Conservation (phyloP, 2,329 filamentous ascomycete species). For the Apiospora pterosperma region DNA sequence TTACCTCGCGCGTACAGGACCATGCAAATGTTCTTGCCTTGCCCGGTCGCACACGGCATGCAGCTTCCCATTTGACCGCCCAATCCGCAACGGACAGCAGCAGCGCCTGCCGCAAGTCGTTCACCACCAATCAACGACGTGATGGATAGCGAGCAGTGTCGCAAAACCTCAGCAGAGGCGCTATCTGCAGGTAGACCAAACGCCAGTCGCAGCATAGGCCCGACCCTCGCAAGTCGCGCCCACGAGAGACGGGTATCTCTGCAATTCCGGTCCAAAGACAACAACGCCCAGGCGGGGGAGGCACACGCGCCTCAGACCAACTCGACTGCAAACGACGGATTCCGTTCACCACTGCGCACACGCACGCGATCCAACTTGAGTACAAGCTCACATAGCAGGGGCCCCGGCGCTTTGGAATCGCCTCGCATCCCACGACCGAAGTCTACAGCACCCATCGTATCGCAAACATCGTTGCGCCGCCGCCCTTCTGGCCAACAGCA, state of each 20-base stretch:
- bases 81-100: neutral
- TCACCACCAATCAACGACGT: neutral
- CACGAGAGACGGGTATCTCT: neutral
- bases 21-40: neutral
- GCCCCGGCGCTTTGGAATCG: neutral
- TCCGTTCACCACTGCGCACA: neutral
- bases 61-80: slow-evolving; percentile 3
- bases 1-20: neutral
- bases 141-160: slow-evolving; percentile 1
- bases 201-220: neutral
- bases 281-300: neutral
- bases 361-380: neutral
- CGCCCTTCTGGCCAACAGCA: neutral
- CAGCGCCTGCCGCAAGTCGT: neutral
- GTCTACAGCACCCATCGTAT: neutral
- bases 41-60: slow-evolving; percentile 1
- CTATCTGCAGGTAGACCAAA: neutral
- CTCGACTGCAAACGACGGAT: neutral
- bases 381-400: neutral
- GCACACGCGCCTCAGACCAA: neutral
- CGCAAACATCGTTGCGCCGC: neutral
- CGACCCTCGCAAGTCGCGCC: neutral
- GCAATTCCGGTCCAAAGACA: neutral
- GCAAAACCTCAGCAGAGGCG: neutral
- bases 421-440: neutral